Conservation (phyloP, 305 asterid species). For the Salvia sclarea region DNA sequence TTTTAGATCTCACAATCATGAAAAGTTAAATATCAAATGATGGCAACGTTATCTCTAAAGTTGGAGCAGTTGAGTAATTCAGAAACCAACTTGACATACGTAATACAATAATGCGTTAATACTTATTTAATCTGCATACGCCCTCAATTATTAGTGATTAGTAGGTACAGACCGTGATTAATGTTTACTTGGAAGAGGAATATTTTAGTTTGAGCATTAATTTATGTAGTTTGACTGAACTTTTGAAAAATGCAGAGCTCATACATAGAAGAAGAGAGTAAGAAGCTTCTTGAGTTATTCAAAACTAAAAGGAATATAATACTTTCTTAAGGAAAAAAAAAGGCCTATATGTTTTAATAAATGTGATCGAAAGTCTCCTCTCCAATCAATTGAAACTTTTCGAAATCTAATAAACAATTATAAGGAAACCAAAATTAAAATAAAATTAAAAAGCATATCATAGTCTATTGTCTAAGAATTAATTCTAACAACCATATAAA, state of each 20-base stretch:
- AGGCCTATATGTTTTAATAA: neutral
- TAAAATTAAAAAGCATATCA: neutral
- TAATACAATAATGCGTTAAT: neutral
- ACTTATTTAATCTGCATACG: neutral
- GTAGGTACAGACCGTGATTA: neutral
- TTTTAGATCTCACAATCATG: neutral
- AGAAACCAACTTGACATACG: neutral
- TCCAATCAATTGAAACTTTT: neutral
- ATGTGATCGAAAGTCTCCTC: neutral
- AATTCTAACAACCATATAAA: neutral
- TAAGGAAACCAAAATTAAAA: neutral
- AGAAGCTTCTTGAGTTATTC: neutral
- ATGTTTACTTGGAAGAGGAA: neutral
- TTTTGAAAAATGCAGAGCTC: neutral
- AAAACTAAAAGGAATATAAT: neutral
- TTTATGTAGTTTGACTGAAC: neutral
- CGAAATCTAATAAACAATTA: neutral
- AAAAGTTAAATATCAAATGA: neutral
- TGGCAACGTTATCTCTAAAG: neutral
- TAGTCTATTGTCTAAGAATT: neutral
- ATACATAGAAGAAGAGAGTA: neutral
- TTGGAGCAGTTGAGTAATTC: neutral
- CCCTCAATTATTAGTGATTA: neutral
- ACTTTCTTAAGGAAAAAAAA: neutral
- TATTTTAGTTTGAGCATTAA: neutral